Base-by-base conservation (phyloP, 768 basidiomycete species). In the Lentinula guzmanii region DNA sequence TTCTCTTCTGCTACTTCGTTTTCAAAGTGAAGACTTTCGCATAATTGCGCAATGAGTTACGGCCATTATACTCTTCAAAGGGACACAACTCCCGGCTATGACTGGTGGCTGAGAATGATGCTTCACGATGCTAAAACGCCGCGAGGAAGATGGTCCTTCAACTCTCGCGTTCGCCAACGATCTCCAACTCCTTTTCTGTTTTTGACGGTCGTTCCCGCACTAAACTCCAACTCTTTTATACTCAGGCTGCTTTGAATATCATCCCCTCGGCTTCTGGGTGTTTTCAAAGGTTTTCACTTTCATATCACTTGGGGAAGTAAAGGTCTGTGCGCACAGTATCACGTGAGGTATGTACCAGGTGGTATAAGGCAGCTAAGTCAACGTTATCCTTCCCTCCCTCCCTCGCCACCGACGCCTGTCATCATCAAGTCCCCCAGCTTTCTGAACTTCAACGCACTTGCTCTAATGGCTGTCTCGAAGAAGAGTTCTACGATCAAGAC, bases 401-500 rank as follows among this genome's bases (percentile, higher is more conserved):
- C 45, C 13, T 33, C 42, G 42, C 10, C 28, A 59, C 31, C 42
- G 34, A 28, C 46, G 24, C 33, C n/a, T 35, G 11, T 60, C 45
- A 60, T 60, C 15, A 16, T 28, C 31, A 24, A 28, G 2, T 18
- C 33, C 18, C 18, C 34, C 33, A 34, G 37, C 6, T 15, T 41
- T 51, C 48, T 39, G 0, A 37, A n/a, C 8, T 34, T 33, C 39
- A 1, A 35, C 21, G 10, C 45, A 18, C 46, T 28, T 6, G 4
- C 13, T 37, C 48, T n/a, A 45, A 60, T 60, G 58, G 46, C 58
- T 51, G 34, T 31, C 15, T 6, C 34, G 15, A 60, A 60, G 48
- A 80, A 77, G 73, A 64, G 75, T 28, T 60, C 76, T 35, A 53
- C 71, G 43, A 79, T 77, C 68, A 60, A 60, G 24, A n/a, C 28